A percentile compares a stretch with the other conserved stretches of the same genome.
phyloP scores from a whole-genome alignment of 2,329 filamentous ascomycete species.

The Colletotrichum trifolii region DNA sequence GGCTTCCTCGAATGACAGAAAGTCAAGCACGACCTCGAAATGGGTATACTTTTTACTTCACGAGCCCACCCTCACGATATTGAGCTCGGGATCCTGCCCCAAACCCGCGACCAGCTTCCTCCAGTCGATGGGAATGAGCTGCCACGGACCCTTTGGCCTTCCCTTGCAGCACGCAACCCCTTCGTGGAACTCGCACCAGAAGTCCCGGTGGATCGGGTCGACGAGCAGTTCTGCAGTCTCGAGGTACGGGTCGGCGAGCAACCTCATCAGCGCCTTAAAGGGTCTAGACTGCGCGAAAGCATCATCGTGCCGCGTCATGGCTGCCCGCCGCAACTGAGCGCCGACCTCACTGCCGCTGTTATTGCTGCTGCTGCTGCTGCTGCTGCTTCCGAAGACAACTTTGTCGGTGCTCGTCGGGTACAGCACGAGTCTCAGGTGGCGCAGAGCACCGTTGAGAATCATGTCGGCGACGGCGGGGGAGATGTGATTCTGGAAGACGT shows the following conservation, averaged over 20 bases:
- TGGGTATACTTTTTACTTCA: not conserved
- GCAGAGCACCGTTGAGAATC: constrained; percentile 41
- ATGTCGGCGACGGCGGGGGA: constrained; percentile 41
- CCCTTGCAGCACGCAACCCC: constrained; percentile 36
- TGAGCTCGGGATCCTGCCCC: constrained; percentile 39
- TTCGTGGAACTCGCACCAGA: constrained; percentile 57
- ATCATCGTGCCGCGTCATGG: constrained; percentile 30
- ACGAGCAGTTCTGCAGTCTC: constrained; percentile 52
- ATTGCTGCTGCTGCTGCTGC: too few species aligned
- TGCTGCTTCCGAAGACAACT: not conserved
- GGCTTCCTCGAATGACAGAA: too few species aligned
- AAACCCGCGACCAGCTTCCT: constrained; percentile 40
- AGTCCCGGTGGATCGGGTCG: constrained; percentile 47
- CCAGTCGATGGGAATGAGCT: constrained; percentile 46
- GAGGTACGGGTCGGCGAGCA: constrained; percentile 59
- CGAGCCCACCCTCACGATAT: constrained; percentile 30
- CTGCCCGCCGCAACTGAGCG: constrained; percentile 16
- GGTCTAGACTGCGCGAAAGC: constrained; percentile 32
- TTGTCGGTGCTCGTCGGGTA: constrained; percentile 27
- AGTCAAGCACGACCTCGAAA: too few species aligned
- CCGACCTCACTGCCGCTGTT: constrained; percentile 26
- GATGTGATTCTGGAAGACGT: constrained; percentile 34
- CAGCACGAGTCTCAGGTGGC: constrained; percentile 39
- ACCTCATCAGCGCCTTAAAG: constrained; percentile 47
- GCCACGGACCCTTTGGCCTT: constrained; percentile 28